A percentile compares a stretch with the other conserved stretches of the same genome.
These are phyloP conservation scores for Apiotrichum gracile DNA, from an alignment of 1,284 basidiomycete genomes.

Conservation along the genomic window DNA sequence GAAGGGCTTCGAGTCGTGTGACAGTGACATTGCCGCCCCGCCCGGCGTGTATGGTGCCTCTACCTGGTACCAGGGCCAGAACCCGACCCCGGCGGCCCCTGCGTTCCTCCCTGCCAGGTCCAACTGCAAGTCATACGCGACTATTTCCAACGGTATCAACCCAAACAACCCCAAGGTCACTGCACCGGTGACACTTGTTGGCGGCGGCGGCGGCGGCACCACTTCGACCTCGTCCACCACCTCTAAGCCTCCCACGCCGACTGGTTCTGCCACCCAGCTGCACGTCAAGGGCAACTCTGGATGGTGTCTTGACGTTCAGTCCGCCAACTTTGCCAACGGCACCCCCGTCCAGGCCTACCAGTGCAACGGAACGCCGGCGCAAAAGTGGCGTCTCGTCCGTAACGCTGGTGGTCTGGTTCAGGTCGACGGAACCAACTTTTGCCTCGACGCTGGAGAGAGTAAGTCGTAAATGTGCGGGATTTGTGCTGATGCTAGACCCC, in stretches of 20 bases:
- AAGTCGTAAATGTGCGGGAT: no score
- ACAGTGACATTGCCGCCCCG: slow-evolving; percentile 44
- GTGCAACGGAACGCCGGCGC: not conserved
- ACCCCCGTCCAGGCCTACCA: slow-evolving; percentile 15
- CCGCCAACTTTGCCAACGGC: slow-evolving; percentile 16
- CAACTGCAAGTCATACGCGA: no score
- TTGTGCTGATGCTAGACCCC: no score
- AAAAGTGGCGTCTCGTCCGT: slow-evolving; percentile 9
- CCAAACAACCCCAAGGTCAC: no score
- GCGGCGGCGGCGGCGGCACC: no score
- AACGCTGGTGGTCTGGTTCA: no score
- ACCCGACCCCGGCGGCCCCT: no score
- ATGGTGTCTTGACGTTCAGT: slow-evolving; percentile 30
- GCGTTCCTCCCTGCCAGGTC: no score
- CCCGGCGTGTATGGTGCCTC: slow-evolving; percentile 45
- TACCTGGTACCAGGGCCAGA: slow-evolving; percentile 45
- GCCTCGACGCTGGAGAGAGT: slow-evolving; percentile 33
- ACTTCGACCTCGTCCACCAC: slow-evolving; percentile 10
- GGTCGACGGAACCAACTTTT: slow-evolving; percentile 35
- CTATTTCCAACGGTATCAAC: no score
- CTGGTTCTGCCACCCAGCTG: slow-evolving; percentile 7
- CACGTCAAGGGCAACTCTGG: slow-evolving; percentile 28
- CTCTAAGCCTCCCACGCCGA: slow-evolving; percentile 3
- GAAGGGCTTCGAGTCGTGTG: slow-evolving; percentile 47
- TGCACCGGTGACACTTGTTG: no score